phyloP scores from a whole-genome alignment of 495 filamentous ascomycete genomes.

The Xylaria acuta region DNA sequence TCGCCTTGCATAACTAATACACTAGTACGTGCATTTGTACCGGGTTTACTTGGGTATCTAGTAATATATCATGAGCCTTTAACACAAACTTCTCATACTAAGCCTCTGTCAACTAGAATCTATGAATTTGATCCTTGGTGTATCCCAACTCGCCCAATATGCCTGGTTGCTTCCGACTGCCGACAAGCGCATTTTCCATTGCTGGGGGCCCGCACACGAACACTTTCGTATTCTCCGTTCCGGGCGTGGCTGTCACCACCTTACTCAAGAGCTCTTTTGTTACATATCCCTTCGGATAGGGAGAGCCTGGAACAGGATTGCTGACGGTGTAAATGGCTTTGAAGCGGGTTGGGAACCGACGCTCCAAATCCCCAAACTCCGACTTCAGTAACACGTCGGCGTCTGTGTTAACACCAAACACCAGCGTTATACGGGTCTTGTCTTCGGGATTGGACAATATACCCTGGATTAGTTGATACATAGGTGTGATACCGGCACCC shows the following conservation, averaged over 20 bases:
- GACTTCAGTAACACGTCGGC: slow-evolving; percentile 63
- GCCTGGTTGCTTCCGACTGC: slow-evolving; percentile 45
- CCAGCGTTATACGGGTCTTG: slow-evolving; percentile 65
- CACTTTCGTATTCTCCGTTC: slow-evolving; percentile 58
- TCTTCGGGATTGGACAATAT: slow-evolving; percentile 68
- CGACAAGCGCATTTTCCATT: slow-evolving; percentile 65
- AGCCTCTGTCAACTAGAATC: slow-evolving; percentile 47
- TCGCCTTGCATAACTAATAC: background rate
- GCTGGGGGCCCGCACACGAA: slow-evolving; percentile 71
- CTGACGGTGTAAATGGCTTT: slow-evolving; percentile 65
- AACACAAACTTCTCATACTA: background rate
- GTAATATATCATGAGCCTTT: background rate
- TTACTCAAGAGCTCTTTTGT: slow-evolving; percentile 61
- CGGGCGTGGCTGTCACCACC: slow-evolving; percentile 45
- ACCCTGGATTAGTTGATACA: slow-evolving; percentile 65
- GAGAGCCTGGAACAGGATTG: slow-evolving; percentile 48
- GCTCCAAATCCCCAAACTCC: slow-evolving; percentile 61
- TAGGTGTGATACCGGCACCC: slow-evolving; percentile 69
- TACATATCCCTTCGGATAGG: slow-evolving; percentile 61
- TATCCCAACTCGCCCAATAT: slow-evolving; percentile 61
- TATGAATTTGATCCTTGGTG: slow-evolving; percentile 59
- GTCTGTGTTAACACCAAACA: slow-evolving; percentile 71
- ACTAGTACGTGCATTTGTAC: background rate
- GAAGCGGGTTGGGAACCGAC: slow-evolving; percentile 63
- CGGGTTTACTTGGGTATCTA: slow-evolving; percentile 5